Conservation (phyloP, 441 rosid genomes). For the Daphne laureola region DNA sequence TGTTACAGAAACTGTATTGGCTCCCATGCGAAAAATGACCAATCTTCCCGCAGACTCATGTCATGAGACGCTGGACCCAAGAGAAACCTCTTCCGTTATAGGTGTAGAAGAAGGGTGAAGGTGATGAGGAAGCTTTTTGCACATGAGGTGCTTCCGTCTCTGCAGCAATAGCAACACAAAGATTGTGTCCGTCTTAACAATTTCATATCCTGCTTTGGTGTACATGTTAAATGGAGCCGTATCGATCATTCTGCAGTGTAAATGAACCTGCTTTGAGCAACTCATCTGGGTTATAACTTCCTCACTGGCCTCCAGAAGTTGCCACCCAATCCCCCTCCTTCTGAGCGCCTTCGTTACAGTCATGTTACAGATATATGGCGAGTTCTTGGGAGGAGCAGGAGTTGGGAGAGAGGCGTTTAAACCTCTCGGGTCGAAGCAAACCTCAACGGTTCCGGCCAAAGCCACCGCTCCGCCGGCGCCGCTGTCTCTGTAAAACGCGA, state of each 20-base stretch:
- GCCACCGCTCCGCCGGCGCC: constrained; percentile 27
- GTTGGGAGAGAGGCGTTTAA: constrained; percentile 72
- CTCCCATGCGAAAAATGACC: no score
- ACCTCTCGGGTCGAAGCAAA: constrained; percentile 62
- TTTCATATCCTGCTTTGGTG: constrained; percentile 68
- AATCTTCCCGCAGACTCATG: no score
- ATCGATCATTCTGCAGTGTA: constrained; percentile 91
- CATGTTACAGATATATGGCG: constrained; percentile 87
- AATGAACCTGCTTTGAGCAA: constrained; percentile 55
- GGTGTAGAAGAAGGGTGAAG: no score
- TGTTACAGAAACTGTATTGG: no score
- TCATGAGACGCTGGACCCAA: no score
- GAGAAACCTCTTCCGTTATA: no score
- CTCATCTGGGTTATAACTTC: constrained; percentile 59
- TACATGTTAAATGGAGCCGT: constrained; percentile 86
- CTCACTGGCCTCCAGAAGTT: constrained; percentile 86
- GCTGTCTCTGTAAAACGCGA: constrained; percentile 53
- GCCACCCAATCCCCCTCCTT: constrained; percentile 89
- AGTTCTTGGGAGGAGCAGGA: constrained; percentile 65
- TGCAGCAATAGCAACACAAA: constrained; percentile 65
- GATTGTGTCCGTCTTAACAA: constrained; percentile 59
- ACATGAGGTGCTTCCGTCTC: constrained; percentile 90
- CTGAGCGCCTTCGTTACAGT: constrained; percentile 68
- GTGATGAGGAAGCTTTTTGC: constrained; percentile 55
- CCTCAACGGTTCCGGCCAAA: constrained; percentile 85